These are phyloP conservation scores for Gamsiella multidivaricata DNA, from an alignment of 192 early-diverging fungal species.

Conservation along the genomic window DNA sequence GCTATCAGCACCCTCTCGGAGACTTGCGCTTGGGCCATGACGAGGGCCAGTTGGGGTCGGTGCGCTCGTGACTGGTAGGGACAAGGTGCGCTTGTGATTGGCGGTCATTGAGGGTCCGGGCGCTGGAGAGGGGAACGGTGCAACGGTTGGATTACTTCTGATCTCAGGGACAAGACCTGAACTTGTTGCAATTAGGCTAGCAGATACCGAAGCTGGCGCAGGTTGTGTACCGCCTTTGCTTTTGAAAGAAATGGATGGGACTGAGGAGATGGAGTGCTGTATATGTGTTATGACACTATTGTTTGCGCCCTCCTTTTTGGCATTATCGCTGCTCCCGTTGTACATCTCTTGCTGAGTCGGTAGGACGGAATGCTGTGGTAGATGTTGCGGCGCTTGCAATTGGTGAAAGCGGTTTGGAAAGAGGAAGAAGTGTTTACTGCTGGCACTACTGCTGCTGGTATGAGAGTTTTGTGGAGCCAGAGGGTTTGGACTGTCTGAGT, in stretches of 20 bases:
- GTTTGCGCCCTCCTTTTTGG: constrained; percentile 1
- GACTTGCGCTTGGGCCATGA: background rate
- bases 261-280: constrained; percentile 14
- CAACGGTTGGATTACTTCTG: constrained; percentile 14
- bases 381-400: background rate
- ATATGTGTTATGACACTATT: background rate
- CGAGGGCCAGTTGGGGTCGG: background rate
- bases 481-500: background rate
- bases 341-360: background rate
- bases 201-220: background rate
- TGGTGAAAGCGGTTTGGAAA: constrained; percentile 28
- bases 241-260: background rate
- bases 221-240: background rate
- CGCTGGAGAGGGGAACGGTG: background rate
- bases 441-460: constrained; percentile 5
- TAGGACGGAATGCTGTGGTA: background rate
- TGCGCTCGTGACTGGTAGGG: constrained; percentile 24
- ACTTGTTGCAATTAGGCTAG: background rate
- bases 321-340: constrained; percentile 7
- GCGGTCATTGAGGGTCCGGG: constrained; percentile 1
- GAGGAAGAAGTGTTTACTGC: constrained; percentile 22
- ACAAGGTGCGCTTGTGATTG: constrained; percentile 40
- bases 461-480: constrained; percentile 8
- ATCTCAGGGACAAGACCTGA: background rate
- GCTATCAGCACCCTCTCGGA: background rate